phyloP scores from a whole-genome alignment of 1,284 basidiomycete genomes.

The Microbotryomycetes sp. region DNA sequence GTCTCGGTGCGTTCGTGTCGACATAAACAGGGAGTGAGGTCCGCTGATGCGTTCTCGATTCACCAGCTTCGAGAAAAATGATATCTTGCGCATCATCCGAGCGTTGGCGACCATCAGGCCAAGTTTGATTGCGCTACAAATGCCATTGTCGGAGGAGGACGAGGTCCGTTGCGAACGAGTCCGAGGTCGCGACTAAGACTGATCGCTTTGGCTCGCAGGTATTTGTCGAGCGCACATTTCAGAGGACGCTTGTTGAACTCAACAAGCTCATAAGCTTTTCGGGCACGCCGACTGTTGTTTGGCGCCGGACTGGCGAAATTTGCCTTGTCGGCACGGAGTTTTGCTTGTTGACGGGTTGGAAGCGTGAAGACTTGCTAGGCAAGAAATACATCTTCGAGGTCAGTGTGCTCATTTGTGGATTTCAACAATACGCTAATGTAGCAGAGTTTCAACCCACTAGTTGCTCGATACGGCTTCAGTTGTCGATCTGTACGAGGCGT shows the following conservation, averaged over 20 bases:
- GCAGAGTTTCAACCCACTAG: too few species aligned
- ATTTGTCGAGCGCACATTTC: slow-evolving; percentile 92
- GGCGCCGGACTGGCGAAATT: slow-evolving; percentile 95
- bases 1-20: slow-evolving; percentile 51
- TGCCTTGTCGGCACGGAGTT: slow-evolving; percentile 95
- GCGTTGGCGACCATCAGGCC: slow-evolving; percentile 91
- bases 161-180: slow-evolving; percentile 49
- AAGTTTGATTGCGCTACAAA: slow-evolving; percentile 90
- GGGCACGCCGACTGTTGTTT: slow-evolving; percentile 98
- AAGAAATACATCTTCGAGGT: slow-evolving; percentile 81
- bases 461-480: slow-evolving; percentile 43
- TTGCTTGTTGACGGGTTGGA: slow-evolving; percentile 85
- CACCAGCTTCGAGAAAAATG: slow-evolving; percentile 84
- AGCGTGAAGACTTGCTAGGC: slow-evolving; percentile 71
- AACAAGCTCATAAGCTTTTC: slow-evolving; percentile 95
- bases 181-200: not conserved
- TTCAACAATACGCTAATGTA: not conserved
- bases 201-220: slow-evolving; percentile 12
- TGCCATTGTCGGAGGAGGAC: slow-evolving; percentile 85
- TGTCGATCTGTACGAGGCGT: slow-evolving; percentile 93
- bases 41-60: slow-evolving; percentile 27
- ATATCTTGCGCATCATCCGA: slow-evolving; percentile 86
- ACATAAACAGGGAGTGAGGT: not conserved
- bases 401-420: slow-evolving; percentile 9
- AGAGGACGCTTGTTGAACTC: slow-evolving; percentile 84